Base-by-base conservation (phyloP, 2,329 filamentous ascomycete genomes). In the Chaetomiaceae sp. region DNA sequence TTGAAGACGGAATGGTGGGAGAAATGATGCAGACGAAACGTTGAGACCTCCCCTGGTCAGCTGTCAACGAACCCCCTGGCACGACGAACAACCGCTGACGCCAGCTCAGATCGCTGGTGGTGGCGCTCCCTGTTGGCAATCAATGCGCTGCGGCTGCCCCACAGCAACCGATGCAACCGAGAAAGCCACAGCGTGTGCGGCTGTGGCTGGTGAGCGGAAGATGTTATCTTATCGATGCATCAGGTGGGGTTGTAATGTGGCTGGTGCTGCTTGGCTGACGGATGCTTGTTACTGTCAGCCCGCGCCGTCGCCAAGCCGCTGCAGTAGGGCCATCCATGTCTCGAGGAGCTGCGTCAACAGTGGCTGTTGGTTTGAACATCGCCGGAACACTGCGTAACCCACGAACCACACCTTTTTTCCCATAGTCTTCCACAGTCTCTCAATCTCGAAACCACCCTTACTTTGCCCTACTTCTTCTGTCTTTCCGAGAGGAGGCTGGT, bases 311-410 rank as follows among this genome's bases (percentile, higher is more conserved):
- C 54, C 54, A 56, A 56, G 54, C 38, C 32, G 16, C 42, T 25
- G 41, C n/a, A 46, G 50, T 47, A 48, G 43, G n/a, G 53, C 41
- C 41, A 51, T 36, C 53, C 48, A 48, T 55, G 53, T 48, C 53
- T 33, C 30, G 27, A 14, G 41, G 48, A 55, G 47, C 53, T 58
- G 53, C 56, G 53, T 58, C 56, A 58, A 54, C 50, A 38, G 50
- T 27, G n/a, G 47, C 48, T 53, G 50, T 55, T 51, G 53, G 53
- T 27, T 27, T 51, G 30, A 44, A 23, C 53, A 41, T 30, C 51
- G 13, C 16, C 41, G 13, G 16, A 46, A n/a, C 27, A 40, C 37
- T 27, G 38, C 23, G n/a, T 20, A 27, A 27, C 25, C 5, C 46
- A 27, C 33, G n/a, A 25, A 7, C 47, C 44, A 48, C 42, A 32